Evolutionary conservation across 176 grass and related monocot species (phyloP), one percentile per base, ranked within the genome.

Genomic region (Musa beccarii): DNA sequence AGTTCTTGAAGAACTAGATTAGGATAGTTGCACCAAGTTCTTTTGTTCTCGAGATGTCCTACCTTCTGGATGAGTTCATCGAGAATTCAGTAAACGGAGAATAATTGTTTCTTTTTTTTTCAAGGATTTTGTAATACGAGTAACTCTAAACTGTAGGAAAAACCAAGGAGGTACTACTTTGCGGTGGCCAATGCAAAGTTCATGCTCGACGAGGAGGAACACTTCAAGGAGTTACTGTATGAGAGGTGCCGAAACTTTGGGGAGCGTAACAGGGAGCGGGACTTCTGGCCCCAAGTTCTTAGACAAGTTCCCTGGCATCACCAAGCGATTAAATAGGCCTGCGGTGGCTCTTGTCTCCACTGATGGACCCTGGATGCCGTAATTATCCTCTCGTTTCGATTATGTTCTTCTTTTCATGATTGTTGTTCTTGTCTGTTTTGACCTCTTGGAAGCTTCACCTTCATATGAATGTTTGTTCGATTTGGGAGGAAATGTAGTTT

Each of bases 211-310:
- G 96, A 95, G 53, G 91, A 99, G 85, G 95, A 95, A 73, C 96
- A 99, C 72, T 99, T 99, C 88, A 85, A 92, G 83, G 96, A 99
- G 88, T 86, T 84, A 62, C 79, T 99, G 73, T 81, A 66, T 19
- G 89, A 94, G 79, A 83, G 82, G 83, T 74, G 86, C 71, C 57
- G 89, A 9, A 54, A 73, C 17, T 99, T 87, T 70, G 86, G 29
- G 63, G 96, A 99, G 84, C 86, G 95, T 59, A 78, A 84, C 49
- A 91, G 74, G 83, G 90, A 89, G 69, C 84, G 63, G 2, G 95
- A 94, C 66, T 99, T 99, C 84, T 99, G 95, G 95, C 88, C 95
- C 95, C 79, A 92, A 92, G 82, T 94, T 99, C 82, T 87, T 99
- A 0, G 84, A 94, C 73, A 89, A 73, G 72, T 94, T 94, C 81